Evolutionary conservation across 495 filamentous ascomycete genomes (phyloP).

Genomic region (Cudoniella acicularis): DNA sequence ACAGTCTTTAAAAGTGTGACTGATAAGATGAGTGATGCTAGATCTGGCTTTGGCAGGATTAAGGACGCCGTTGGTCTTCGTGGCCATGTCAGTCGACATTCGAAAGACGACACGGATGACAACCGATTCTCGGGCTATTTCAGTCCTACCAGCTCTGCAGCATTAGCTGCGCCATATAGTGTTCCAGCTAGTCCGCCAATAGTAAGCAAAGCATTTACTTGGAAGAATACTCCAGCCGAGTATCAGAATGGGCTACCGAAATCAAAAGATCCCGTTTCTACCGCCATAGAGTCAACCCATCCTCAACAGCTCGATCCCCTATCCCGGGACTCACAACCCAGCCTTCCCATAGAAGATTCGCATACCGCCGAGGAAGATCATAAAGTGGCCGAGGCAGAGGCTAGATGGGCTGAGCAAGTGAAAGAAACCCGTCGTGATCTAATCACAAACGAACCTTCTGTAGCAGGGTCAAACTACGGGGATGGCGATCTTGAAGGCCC

Average conservation of each 20-base stretch:
- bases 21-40: slow-evolving; percentile 75
- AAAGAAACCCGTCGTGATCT: slow-evolving; percentile 17
- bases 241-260: slow-evolving; percentile 41
- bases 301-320: slow-evolving; percentile 16
- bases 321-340: not conserved
- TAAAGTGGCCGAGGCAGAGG: slow-evolving; percentile 11
- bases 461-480: slow-evolving; percentile 39
- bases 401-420: slow-evolving; percentile 21
- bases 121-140: slow-evolving; percentile 6
- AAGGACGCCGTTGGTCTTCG: slow-evolving; percentile 71
- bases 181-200: slow-evolving; percentile 10
- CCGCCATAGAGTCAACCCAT: slow-evolving; percentile 12
- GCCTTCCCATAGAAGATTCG: slow-evolving; percentile 6
- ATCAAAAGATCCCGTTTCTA: slow-evolving; percentile 20
- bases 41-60: slow-evolving; percentile 77
- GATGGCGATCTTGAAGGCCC: slow-evolving; percentile 41
- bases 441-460: slow-evolving; percentile 29
- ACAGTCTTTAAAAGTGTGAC: slow-evolving; percentile 76
- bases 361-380: slow-evolving; percentile 8
- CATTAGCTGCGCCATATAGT: slow-evolving; percentile 1
- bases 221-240: slow-evolving; percentile 53
- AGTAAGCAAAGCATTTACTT: slow-evolving; percentile 44
- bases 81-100: slow-evolving; percentile 44
- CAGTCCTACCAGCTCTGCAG: slow-evolving; percentile 12
- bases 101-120: slow-evolving; percentile 25